Percentiles rank a stretch among this genome's conserved stretches.
Evolutionary conservation across 2,329 filamentous ascomycete genomes (phyloP).

Genomic region (Penicillium glabrum): DNA sequence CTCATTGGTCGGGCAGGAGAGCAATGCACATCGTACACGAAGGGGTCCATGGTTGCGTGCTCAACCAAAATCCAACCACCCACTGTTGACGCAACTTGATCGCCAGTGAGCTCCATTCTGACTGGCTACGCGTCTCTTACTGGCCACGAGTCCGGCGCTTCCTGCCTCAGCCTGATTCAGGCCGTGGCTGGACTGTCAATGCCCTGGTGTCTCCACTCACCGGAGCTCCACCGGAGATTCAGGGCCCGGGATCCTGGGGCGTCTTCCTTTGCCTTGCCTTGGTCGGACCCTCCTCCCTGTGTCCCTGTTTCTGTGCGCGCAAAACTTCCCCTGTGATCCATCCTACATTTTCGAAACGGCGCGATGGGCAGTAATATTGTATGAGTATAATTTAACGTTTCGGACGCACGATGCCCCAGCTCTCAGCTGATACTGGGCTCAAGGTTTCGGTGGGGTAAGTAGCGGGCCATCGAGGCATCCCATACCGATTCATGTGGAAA

Average conservation of each 20-base stretch:
- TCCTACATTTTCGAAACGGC: slow-evolving; percentile 3
- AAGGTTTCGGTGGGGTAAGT: slow-evolving; percentile 36
- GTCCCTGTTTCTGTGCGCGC: slow-evolving; percentile 2
- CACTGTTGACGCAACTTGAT: slow-evolving; percentile 22
- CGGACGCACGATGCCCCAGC: slow-evolving; percentile 26
- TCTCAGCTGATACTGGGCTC: slow-evolving; percentile 32
- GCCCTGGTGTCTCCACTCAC: slow-evolving; percentile 18
- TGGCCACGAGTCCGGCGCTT: neutral
- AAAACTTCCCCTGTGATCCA: neutral
- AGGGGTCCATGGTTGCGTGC: slow-evolving; percentile 17
- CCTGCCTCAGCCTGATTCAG: neutral
- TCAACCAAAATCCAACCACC: slow-evolving; percentile 6
- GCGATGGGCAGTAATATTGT: slow-evolving; percentile 14
- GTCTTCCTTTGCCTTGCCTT: slow-evolving; percentile 1
- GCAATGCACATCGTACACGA: neutral
- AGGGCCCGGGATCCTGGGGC: neutral
- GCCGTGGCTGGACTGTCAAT: slow-evolving; percentile 12
- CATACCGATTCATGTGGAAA: neutral
- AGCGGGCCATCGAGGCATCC: neutral
- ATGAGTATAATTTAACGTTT: neutral
- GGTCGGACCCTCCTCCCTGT: slow-evolving; percentile 1
- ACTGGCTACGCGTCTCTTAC: slow-evolving; percentile 1
- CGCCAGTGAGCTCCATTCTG: slow-evolving; percentile 11
- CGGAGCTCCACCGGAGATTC: neutral
- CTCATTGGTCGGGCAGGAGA: slow-evolving; percentile 8